Evolutionary conservation across 352 stramenopile species (phyloP).

Genomic region (Albugo laibachii): DNA sequence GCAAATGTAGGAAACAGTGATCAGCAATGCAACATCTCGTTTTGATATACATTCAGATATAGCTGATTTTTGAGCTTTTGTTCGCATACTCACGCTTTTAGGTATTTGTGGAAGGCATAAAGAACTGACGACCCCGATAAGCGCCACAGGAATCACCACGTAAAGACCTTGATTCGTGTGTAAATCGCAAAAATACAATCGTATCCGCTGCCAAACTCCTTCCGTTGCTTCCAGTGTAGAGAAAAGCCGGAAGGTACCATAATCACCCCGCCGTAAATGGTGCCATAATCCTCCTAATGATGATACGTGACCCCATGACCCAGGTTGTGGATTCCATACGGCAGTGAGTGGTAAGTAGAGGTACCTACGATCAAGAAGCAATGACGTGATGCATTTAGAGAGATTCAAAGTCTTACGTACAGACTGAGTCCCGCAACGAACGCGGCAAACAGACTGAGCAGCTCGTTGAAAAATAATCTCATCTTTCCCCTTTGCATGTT

Average conservation of each 20-base stretch:
- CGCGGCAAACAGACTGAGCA: slow-evolving; percentile 3
- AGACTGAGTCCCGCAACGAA: slow-evolving; percentile 69
- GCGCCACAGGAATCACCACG: not conserved
- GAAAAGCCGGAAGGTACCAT: slow-evolving; percentile 87
- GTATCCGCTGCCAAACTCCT: slow-evolving; percentile 38
- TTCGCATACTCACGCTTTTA: not conserved
- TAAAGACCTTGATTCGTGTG: not conserved
- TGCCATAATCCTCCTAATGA: slow-evolving; percentile 74
- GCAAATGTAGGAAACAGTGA: slow-evolving; percentile 52
- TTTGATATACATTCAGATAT: too few species aligned
- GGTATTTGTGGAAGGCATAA: not conserved
- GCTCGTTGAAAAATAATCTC: not conserved
- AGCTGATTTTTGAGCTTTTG: too few species aligned
- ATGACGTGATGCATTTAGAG: not conserved
- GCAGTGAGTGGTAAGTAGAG: slow-evolving; percentile 68
- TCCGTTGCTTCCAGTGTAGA: slow-evolving; percentile 44
- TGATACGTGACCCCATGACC: slow-evolving; percentile 86
- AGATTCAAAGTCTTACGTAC: slow-evolving; percentile 22
- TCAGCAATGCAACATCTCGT: slow-evolving; percentile 6
- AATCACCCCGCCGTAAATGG: slow-evolving; percentile 83
- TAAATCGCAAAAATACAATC: slow-evolving; percentile 23
- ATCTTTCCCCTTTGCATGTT: slow-evolving; percentile 12
- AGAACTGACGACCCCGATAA: not conserved
- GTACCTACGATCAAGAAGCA: slow-evolving; percentile 9
- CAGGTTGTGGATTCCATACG: slow-evolving; percentile 42